Evolutionary conservation across 73 alveolate genomes (phyloP), one percentile per base, ranked within the genome.

Genomic region (Halteria grandinella): DNA sequence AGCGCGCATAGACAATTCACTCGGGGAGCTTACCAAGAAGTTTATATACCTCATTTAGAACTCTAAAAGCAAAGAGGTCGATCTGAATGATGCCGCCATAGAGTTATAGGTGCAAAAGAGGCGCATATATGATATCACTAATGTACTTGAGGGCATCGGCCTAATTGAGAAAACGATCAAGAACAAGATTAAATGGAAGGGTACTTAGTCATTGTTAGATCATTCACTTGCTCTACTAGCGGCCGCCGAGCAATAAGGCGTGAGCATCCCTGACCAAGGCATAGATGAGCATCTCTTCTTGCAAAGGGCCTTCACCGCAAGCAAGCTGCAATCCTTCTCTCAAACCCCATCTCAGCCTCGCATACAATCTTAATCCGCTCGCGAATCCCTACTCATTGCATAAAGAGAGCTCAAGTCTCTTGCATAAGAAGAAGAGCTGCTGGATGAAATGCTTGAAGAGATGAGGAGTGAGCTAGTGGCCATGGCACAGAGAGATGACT

Each of bases 91-190:
- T 28, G 84, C 88, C 33, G 95, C 88, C 0, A 45, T 75, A 53
- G 79, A 83, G 57, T 60, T 88, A 75, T 50, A 55, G 39, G 95
- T 88, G 1, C 69, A 88, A 66, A 88, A 88, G 64, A 66, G 95
- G 25, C 76, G 95, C 32, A 88, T 88, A 5, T 88, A 88, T 50
- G 95, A 88, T 49, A 88, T 88, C 17, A 88, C 95, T 28, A 88
- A 88, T 69, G 95, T 88, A 18, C 78, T 88, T 47, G 93, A 88
- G 31, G 95, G 95, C 6, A 88, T 88, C 0, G 95, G 92, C 7
- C 79, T 76, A 27, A 79, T 88, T 34, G 93, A 88, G 85, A 88
- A 88, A 75, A 77, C 89, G 32, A 88, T 87, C 5, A 88, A 88
- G 75, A 88, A 88, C 57, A 90, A 88, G 58, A 88, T 88, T 17